Evolutionary conservation across 768 basidiomycete genomes (phyloP), one percentile per base, ranked within the genome.

Genomic region (Lentinula guzmanii): DNA sequence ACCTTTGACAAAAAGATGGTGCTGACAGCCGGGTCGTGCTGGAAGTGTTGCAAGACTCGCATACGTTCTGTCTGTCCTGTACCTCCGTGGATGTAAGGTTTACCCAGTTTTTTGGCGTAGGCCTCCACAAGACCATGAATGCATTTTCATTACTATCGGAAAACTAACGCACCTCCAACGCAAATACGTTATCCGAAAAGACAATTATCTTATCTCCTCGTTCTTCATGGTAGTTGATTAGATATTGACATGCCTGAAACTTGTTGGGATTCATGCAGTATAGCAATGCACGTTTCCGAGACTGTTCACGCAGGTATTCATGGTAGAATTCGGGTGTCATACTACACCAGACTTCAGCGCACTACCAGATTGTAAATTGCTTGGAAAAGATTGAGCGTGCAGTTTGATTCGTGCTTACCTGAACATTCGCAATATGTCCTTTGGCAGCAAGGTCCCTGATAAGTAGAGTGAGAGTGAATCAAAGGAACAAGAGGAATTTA

Each of bases 211-310:
- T 99, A 76, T 99, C 97, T 7, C 97, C 97, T 66, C 97, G 84
- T 66, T 90, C 88, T 75, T 99, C 97, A 70, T 99, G 97, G 67
- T 95, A 98, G 70, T 95, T 92, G 77, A 99, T 98, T 64, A 99
- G 79, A 73, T 97, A 99, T 69, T 99, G 97, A 71, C 96, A 98
- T 15, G 96, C 94, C 74, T 99, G 97, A 74, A 99, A 98, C 78
- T 99, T 99, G 71, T 91, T 93, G 13, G 97, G 97, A 70, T 99
- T 99, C 97, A 98, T 99, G 82, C 94, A 98, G 70, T 98, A 98
- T 6, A 99, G 79, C 45, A 99, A 80, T 86, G 97, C 97, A 65
- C 92, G 87, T 73, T 96, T 95, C 62, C 97, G 83, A 37, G 92
- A 91, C 70, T 91, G 89, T 72, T 95, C 92, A 64, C 91, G 82